phyloP scores from a whole-genome alignment of 1,284 basidiomycete genomes.

The Rhodofomes roseus region DNA sequence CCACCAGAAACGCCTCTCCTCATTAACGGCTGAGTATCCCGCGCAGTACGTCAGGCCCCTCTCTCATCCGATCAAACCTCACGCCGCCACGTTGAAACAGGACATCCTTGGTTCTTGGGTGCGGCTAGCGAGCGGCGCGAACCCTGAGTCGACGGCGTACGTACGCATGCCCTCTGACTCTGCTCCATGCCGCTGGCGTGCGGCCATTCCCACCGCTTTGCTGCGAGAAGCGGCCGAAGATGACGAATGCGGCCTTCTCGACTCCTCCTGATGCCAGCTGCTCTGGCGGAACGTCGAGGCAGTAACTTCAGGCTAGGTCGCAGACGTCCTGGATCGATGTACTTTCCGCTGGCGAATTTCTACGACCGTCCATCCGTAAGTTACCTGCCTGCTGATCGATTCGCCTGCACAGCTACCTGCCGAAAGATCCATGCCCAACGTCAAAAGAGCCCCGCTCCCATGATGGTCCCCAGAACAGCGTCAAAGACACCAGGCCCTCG shows the following conservation, averaged over 20 bases:
- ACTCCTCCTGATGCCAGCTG: too few relatives aligned
- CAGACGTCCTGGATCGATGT: background rate
- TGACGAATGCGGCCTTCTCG: background rate
- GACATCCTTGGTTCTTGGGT: background rate
- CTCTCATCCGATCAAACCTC: slow-evolving; percentile 1
- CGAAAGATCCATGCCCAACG: background rate
- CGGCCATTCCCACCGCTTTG: background rate
- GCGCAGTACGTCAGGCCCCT: background rate
- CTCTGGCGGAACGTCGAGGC: background rate
- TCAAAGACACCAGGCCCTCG: background rate
- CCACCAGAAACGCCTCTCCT: background rate
- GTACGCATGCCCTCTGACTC: background rate
- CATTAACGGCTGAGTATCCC: background rate
- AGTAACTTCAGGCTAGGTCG: background rate
- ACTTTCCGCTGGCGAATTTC: background rate
- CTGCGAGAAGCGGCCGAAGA: background rate
- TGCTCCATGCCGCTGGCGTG: background rate
- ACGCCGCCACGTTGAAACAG: slow-evolving; percentile 2
- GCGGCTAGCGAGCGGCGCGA: background rate
- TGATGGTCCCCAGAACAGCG: background rate
- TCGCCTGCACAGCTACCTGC: background rate
- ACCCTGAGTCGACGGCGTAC: background rate
- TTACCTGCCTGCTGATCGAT: background rate
- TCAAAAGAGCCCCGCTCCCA: background rate
- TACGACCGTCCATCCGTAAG: background rate